Evolutionary conservation across 2,329 filamentous ascomycete species (phyloP), one percentile per base, ranked within the genome.

Genomic region (Stachybotrys elegans): DNA sequence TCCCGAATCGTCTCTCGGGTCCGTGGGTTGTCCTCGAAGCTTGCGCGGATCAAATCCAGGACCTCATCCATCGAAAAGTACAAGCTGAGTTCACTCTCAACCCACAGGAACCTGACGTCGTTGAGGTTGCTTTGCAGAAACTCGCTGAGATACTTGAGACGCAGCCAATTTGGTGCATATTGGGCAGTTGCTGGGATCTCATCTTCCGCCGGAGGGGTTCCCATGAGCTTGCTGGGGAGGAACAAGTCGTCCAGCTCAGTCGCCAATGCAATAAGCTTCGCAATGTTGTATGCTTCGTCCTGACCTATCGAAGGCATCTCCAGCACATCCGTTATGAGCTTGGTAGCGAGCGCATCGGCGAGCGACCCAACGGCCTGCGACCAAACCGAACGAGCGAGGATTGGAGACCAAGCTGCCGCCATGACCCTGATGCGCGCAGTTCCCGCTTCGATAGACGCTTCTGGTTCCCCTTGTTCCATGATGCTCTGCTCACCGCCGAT

Each of bases 61-160:
- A 84, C 78, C 63, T 84, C 81, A 5, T 73, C 72, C 7, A 67
- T 71, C 1, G 75, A 70, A 52, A 84, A 84, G 58, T 83, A 81
- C 29, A 83, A 58, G 49, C 79, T 82, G 34, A 85, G 65, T 58
- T 84, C 80, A 60, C 79, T 81, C 49, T 85, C 80, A 54, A 76
- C 71, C 81, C 81, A 85, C 29, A 85, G 60, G 49, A 70, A 83
- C 45, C 70, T 71, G 44, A 85, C 76, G 49, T 84, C 81, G 49
- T 75, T 76, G 43, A 84, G 66, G 54, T 84, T 83, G 52, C 79
- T 83, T 65, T 85, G 81, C 51, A 85, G 66, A 22, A 84, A 75
- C 58, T 84, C 77, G 49, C 75, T 76, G 16, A 85, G 67, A 52
- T 78, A 84, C 61, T 83, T 79, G 47, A 85, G 69, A 40, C 80